phyloP scores from a whole-genome alignment of 2,329 filamentous ascomycete species.

The Fusarium cyanostomum region DNA sequence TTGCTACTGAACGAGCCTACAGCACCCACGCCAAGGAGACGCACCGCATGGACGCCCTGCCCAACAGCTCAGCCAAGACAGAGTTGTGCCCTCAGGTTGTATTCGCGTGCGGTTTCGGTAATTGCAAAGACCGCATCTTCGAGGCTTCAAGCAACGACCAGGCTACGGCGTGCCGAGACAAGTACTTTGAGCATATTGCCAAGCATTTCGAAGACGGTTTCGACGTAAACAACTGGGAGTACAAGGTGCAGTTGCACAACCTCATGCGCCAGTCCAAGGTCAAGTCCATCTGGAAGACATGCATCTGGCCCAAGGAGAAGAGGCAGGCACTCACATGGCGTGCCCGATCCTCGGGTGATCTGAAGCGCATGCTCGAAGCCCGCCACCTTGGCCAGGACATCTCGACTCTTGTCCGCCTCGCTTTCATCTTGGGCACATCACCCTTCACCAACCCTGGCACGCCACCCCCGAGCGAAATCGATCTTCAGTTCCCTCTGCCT shows the following conservation, averaged over 20 bases:
- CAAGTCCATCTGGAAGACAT: constrained; percentile 57
- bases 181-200: constrained; percentile 58
- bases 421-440: constrained; percentile 55
- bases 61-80: constrained; percentile 53
- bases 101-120: constrained; percentile 55
- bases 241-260: constrained; percentile 55
- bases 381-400: constrained; percentile 55
- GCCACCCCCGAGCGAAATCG: constrained; percentile 52
- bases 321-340: constrained; percentile 53
- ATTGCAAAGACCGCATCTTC: constrained; percentile 55
- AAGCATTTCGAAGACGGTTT: constrained; percentile 57
- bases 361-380: constrained; percentile 57
- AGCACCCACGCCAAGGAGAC: constrained; percentile 56
- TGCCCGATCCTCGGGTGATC: constrained; percentile 53
- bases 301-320: constrained; percentile 57
- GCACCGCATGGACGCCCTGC: constrained; percentile 54
- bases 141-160: constrained; percentile 52
- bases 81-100: constrained; percentile 56
- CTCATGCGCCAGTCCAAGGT: constrained; percentile 55
- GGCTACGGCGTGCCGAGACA: constrained; percentile 51
- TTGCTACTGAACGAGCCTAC: constrained; percentile 57
- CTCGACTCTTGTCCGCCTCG: constrained; percentile 54
- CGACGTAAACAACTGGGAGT: constrained; percentile 56
- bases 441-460: constrained; percentile 50
- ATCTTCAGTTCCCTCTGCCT: constrained; percentile 52